Conservation (phyloP, 2,329 filamentous ascomycete genomes). For the Albophoma yamanashiensis region DNA sequence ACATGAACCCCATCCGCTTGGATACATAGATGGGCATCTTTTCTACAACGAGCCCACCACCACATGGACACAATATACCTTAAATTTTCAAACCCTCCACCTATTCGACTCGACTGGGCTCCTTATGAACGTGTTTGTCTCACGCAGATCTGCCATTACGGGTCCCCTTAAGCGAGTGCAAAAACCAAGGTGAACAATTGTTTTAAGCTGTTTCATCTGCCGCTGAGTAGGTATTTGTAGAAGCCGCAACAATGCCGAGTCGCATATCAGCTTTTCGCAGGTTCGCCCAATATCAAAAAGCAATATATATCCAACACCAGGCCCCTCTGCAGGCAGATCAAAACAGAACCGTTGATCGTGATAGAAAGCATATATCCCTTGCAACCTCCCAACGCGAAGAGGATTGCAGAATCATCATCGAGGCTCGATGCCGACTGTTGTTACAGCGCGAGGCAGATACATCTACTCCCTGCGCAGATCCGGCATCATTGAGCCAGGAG, state of each 20-base stretch:
- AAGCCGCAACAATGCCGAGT: neutral
- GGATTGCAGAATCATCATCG: neutral
- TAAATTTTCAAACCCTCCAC: neutral
- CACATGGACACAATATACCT: neutral
- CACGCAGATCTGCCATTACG: too few species aligned
- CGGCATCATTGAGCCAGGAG: neutral
- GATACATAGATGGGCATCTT: neutral
- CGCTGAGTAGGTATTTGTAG: neutral
- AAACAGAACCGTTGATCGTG: neutral
- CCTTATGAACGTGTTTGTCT: neutral
- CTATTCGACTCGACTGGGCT: neutral
- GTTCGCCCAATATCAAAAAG: neutral
- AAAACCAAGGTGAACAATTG: neutral
- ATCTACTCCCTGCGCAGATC: neutral
- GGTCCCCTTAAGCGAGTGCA: too few species aligned
- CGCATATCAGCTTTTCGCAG: neutral
- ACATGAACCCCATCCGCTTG: neutral
- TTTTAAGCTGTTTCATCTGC: neutral
- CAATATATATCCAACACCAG: constrained; percentile 1
- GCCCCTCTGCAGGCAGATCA: neutral
- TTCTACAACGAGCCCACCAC: neutral
- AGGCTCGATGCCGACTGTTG: neutral
- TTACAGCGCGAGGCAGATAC: neutral
- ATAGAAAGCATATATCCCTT: neutral
- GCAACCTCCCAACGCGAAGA: neutral